phyloP scores from a whole-genome alignment of 371 early-diverging fungal species.

The Nematocida parisii region DNA sequence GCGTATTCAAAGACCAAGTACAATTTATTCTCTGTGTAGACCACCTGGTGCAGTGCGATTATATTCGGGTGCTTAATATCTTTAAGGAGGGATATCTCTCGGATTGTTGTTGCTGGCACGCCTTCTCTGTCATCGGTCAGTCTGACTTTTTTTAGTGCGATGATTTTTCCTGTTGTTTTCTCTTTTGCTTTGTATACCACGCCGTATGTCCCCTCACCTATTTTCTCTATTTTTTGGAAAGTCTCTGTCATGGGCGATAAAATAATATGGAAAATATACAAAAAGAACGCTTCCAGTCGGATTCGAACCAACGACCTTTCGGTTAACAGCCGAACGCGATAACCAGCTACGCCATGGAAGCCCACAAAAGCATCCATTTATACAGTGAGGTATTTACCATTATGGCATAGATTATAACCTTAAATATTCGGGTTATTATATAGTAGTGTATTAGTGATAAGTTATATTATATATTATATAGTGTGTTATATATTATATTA shows the following conservation, averaged over 20 bases:
- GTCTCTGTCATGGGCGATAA: slow-evolving; percentile 58
- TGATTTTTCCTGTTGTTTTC: slow-evolving; percentile 78
- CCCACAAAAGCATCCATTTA: slow-evolving; percentile 20
- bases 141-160: slow-evolving; percentile 92
- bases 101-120: slow-evolving; percentile 87
- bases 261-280: slow-evolving; percentile 11
- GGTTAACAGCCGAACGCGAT: slow-evolving; percentile 77
- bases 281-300: slow-evolving; percentile 72
- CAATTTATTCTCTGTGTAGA: slow-evolving; percentile 90
- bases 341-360: slow-evolving; percentile 75
- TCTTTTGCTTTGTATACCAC: slow-evolving; percentile 94
- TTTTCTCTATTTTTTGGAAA: slow-evolving; percentile 79
- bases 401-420: no score
- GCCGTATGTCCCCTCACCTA: slow-evolving; percentile 99
- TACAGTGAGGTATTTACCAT: not conserved
- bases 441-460: no score
- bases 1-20: slow-evolving; percentile 95
- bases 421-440: no score
- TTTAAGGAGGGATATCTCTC: slow-evolving; percentile 89
- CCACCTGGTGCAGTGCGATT: slow-evolving; percentile 85
- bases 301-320: slow-evolving; percentile 75
- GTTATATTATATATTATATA: no score
- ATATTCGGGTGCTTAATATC: slow-evolving; percentile 83
- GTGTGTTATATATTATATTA: no score
- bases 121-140: slow-evolving; percentile 91